Conservation (phyloP, 306 rosid species). For the Luffa aegyptiaca region DNA sequence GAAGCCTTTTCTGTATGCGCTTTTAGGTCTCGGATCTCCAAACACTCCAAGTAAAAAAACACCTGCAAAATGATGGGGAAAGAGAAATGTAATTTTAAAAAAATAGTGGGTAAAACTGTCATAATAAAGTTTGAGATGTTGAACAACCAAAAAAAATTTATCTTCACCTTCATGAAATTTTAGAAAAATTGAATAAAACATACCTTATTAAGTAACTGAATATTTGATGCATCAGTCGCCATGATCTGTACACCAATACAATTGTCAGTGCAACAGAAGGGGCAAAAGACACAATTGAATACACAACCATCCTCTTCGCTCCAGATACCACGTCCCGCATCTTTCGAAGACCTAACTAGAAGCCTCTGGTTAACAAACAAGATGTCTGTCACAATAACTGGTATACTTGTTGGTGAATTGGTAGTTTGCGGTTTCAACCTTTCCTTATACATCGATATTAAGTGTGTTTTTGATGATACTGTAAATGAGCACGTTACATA, state of each 20-base stretch:
- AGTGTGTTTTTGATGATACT: constrained; percentile 39
- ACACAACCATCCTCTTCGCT: constrained; percentile 84
- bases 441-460: constrained; percentile 42
- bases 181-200: background rate
- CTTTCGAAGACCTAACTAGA: constrained; percentile 22
- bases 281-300: constrained; percentile 55
- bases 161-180: background rate
- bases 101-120: background rate
- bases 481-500: constrained; percentile 46
- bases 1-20: constrained; percentile 28
- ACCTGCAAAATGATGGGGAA: constrained; percentile 32
- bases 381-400: constrained; percentile 46
- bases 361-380: constrained; percentile 44
- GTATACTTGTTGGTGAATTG: constrained; percentile 30
- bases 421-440: constrained; percentile 12
- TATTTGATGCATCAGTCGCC: constrained; percentile 67
- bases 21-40: constrained; percentile 48
- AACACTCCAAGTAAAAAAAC: constrained; percentile 43
- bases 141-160: background rate
- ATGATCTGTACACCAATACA: constrained; percentile 67
- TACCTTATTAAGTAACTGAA: constrained; percentile 72
- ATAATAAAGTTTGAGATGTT: background rate
- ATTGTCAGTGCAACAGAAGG: constrained; percentile 53
- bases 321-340: constrained; percentile 56
- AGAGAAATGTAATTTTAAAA: background rate